Evolutionary conservation across 768 basidiomycete species (phyloP), one percentile per base, ranked within the genome.

Genomic region (Hygrocybe coccinea): DNA sequence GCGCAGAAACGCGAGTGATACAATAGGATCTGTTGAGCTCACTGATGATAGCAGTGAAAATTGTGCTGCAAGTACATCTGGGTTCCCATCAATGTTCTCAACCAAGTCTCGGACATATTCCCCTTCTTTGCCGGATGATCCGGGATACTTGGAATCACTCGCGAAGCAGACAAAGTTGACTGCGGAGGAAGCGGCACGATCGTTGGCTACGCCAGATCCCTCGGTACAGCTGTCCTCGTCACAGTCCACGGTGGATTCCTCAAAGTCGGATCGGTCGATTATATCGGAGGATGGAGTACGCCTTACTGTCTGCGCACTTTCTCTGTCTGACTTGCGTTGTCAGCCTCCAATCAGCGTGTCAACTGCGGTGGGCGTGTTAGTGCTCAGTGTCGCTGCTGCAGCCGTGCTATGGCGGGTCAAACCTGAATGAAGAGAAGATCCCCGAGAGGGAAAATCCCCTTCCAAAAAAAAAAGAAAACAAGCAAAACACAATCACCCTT

Each of bases 321-420:
- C n/a, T 60, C 55, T 58, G 15, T 46, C 29, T 34, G 25, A 24
- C 48, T 54, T 43, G 24, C 19, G 38, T 36, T 24, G 36, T 10
- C 53, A 66, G 65, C 51, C 64, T 61, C 60, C 63, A 55, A 64
- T 78, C 39, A 75, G 75, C 71, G 60, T 83, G 60, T 77, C 79
- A 55, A 77, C 85, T 1, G 85, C 83, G 5, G 68, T 86, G 2
- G 86, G 86, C 4, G 80, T 88, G 7, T 65, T 87, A 15, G 76
- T 89, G 3, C 68, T 89, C 25, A 76, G 83, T 49, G 79, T 86
- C 7, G 85, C 84, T 3, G 85, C 87, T 2, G 85, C 80, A 11
- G 87, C 86, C 6, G 86, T 89, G 49, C 70, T 87, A 62, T 88
- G 86, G 85, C 78, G 84, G 59, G 83, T 87, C 25, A 83, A 81